A percentile compares a stretch with the other conserved stretches of the same genome.
These are phyloP conservation scores for Penicillium capsulatum DNA, from an alignment of 2,329 filamentous ascomycete genomes.

Conservation along the genomic window DNA sequence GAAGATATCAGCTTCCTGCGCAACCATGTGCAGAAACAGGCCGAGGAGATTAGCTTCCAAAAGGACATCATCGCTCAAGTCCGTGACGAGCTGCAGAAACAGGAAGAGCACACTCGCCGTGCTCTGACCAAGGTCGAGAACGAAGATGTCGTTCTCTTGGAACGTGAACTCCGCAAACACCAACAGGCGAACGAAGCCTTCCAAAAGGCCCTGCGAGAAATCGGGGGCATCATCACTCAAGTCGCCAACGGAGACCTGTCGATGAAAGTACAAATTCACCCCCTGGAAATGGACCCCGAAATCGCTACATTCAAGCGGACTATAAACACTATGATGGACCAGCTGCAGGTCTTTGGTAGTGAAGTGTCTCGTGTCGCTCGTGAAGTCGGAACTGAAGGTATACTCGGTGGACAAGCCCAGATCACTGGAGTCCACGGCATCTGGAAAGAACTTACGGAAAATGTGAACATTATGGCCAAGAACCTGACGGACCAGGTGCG, in stretches of 20 bases:
- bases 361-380: constrained; percentile 92
- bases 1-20: constrained; percentile 80
- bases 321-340: constrained; percentile 99
- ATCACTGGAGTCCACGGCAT: constrained; percentile 93
- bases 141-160: constrained; percentile 80
- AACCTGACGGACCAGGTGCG: constrained; percentile 79
- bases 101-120: constrained; percentile 78
- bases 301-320: constrained; percentile 97
- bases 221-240: constrained; percentile 94
- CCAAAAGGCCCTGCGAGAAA: constrained; percentile 93
- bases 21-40: constrained; percentile 90
- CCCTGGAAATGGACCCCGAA: constrained; percentile 95
- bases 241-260: constrained; percentile 93
- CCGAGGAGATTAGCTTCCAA: constrained; percentile 83
- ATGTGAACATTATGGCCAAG: constrained; percentile 80
- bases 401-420: constrained; percentile 87
- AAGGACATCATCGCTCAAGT: constrained; percentile 81
- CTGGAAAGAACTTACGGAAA: constrained; percentile 94
- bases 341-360: constrained; percentile 91
- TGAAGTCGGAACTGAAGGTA: constrained; percentile 93
- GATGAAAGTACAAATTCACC: constrained; percentile 94
- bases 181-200: constrained; percentile 98
- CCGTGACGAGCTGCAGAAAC: constrained; percentile 77
- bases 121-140: constrained; percentile 79
- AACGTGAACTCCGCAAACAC: constrained; percentile 92